A percentile compares a stretch with the other conserved stretches of the same genome.
Evolutionary conservation across 225 moss, liverwort and hornwort genomes (phyloP).

Genomic region (Bryum argenteum): DNA sequence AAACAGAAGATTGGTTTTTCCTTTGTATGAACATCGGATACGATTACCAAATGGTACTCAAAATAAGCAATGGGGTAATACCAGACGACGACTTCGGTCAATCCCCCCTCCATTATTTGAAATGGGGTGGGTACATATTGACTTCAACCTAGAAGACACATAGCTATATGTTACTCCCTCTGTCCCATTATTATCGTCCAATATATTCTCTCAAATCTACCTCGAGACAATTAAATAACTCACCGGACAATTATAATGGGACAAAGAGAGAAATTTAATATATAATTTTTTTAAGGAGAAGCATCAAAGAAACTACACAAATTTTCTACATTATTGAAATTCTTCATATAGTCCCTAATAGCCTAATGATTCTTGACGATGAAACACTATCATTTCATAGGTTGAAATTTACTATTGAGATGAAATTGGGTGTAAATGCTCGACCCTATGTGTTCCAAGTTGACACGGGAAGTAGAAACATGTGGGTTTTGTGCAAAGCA

Average conservation of each 20-base stretch:
- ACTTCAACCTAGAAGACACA: background rate
- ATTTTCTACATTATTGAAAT: no score
- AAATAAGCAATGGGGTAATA: background rate
- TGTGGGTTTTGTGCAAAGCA: slow-evolving; percentile 1
- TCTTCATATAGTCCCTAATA: no score
- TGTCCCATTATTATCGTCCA: no score
- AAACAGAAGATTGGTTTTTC: slow-evolving; percentile 6
- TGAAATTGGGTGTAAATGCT: background rate
- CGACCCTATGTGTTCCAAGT: background rate
- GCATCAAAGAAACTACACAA: no score
- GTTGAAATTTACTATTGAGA: slow-evolving; percentile 14
- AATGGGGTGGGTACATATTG: background rate
- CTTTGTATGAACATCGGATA: background rate
- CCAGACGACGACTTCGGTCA: background rate
- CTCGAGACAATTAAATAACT: no score
- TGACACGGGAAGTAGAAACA: slow-evolving; percentile 21
- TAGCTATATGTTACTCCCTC: background rate
- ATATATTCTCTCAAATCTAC: no score
- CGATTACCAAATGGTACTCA: background rate
- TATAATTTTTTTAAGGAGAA: no score
- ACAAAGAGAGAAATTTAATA: no score
- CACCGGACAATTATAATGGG: no score
- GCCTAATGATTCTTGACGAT: no score
- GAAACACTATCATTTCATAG: background rate
- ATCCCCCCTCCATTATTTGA: background rate